Evolutionary conservation across 2,329 filamentous ascomycete species (phyloP), one percentile per base, ranked within the genome.

Genomic region (Madurella fahalii): DNA sequence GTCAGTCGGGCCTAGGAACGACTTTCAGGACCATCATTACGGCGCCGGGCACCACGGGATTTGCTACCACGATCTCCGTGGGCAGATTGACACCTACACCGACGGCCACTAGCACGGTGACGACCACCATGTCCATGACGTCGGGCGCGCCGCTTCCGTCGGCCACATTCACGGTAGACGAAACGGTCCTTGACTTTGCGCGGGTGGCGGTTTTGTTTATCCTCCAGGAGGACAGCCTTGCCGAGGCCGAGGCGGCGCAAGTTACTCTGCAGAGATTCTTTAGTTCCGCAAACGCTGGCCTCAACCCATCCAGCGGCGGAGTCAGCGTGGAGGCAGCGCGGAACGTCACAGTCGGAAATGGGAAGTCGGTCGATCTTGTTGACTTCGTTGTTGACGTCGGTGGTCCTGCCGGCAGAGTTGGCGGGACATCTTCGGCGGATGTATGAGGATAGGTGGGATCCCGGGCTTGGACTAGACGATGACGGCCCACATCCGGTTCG

Each of bases 151-250:
- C 61, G 12, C 58, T 65, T 12, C 61, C 72, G 18, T 66, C 66
- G 12, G 61, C 69, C 2, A 65, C 61, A 1, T 85, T 85, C 47
- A 66, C 65, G 0, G 71, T 82, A 12, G 81, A 80, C 1, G 75
- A 84, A 53, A 74, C 81, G 47, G 75, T 77, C 0, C 70, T 85
- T 1, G 84, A 87, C 63, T 88, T 88, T 70, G 79, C 82, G 0
- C 77, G 84, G 3, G 76, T 85, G 2, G 78, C 77, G 0, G 79
- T 87, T 2, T 72, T 88, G 15, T 86, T 76, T 59, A 73, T 88
- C 25, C 70, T 87, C 2, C 82, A 87, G 63, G 70, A 83, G 60
- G 69, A 80, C 53, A 72, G 68, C 5, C 62, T 84, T 1, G 67
- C 72, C 32, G 71, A 73, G 40, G 84, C 83, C 0, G 74, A 79